These are phyloP conservation scores for Claviceps paspali DNA, from an alignment of 2,329 filamentous ascomycete species.

Conservation along the genomic window DNA sequence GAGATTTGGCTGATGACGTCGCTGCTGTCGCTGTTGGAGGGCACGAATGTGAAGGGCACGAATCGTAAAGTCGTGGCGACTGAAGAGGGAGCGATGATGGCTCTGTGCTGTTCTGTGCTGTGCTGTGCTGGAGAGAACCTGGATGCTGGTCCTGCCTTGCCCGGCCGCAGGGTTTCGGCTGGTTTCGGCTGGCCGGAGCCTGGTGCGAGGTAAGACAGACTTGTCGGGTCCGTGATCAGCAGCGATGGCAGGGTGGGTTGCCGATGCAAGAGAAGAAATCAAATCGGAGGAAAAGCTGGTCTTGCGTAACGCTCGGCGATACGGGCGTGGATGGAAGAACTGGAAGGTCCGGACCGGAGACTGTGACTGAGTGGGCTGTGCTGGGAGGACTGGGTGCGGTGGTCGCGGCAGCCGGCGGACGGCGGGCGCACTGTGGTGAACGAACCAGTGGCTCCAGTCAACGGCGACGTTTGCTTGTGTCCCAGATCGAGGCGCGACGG, in stretches of 20 bases:
- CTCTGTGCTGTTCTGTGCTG: neutral
- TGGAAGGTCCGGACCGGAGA: constrained; percentile 2
- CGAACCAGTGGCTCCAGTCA: neutral
- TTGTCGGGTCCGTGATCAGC: constrained; percentile 7
- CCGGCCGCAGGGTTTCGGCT: neutral
- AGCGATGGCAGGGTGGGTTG: neutral
- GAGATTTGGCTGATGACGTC: constrained; percentile 3
- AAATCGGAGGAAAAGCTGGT: constrained; percentile 1
- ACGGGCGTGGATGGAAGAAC: constrained; percentile 6
- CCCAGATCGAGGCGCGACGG: neutral
- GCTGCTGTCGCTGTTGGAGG: neutral
- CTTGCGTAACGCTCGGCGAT: constrained; percentile 8
- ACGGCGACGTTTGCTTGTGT: constrained; percentile 2
- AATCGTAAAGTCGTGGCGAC: neutral
- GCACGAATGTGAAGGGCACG: neutral
- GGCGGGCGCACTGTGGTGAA: constrained; percentile 2
- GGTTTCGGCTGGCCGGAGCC: constrained; percentile 4
- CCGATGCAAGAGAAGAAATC: neutral
- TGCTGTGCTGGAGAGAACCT: neutral
- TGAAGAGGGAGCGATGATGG: neutral
- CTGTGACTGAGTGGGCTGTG: constrained; percentile 1
- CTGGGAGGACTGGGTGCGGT: neutral
- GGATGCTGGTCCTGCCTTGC: constrained; percentile 1
- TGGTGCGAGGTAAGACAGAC: constrained; percentile 8
- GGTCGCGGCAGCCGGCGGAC: neutral